Percentiles rank a stretch among this genome's conserved stretches.
These are phyloP conservation scores for Termitomyces sp. DNA, from an alignment of 768 basidiomycete species.

Conservation along the genomic window DNA sequence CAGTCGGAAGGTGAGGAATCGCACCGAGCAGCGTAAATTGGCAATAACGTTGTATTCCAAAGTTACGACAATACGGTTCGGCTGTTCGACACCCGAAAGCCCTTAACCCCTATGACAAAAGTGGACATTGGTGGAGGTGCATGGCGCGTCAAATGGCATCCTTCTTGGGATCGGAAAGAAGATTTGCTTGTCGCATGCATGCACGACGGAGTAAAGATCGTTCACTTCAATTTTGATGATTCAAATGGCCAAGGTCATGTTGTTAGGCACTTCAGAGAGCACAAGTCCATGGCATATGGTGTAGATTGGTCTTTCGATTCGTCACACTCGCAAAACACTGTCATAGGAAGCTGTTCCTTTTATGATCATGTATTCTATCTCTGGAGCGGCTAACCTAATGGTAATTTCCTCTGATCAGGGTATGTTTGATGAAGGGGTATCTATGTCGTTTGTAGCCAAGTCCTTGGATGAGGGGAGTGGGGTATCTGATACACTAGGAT, in stretches of 20 bases:
- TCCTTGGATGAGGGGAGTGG: not conserved
- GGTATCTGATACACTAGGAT: conserved; percentile 19
- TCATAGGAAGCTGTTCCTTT: conserved; percentile 91
- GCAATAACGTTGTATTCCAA: not conserved
- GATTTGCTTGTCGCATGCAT: conserved; percentile 94
- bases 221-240: conserved; percentile 51
- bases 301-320: conserved; percentile 77
- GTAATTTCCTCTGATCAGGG: not conserved
- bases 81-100: conserved; percentile 80
- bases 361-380: conserved; percentile 85
- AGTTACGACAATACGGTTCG: conserved; percentile 85
- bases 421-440: conserved; percentile 10
- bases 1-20: conserved; percentile 78
- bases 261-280: conserved; percentile 65
- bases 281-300: conserved; percentile 87
- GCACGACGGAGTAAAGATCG: conserved; percentile 94
- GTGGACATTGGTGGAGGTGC: conserved; percentile 85
- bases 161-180: conserved; percentile 55
- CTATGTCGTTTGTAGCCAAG: not conserved
- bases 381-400: conserved; percentile 60
- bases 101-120: conserved; percentile 50
- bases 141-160: conserved; percentile 98
- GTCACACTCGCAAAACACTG: conserved; percentile 33
- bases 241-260: conserved; percentile 15
- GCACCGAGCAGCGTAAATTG: not conserved